Base-by-base conservation (phyloP, 1,284 basidiomycete genomes). In the Cutaneotrichosporon sp. region DNA sequence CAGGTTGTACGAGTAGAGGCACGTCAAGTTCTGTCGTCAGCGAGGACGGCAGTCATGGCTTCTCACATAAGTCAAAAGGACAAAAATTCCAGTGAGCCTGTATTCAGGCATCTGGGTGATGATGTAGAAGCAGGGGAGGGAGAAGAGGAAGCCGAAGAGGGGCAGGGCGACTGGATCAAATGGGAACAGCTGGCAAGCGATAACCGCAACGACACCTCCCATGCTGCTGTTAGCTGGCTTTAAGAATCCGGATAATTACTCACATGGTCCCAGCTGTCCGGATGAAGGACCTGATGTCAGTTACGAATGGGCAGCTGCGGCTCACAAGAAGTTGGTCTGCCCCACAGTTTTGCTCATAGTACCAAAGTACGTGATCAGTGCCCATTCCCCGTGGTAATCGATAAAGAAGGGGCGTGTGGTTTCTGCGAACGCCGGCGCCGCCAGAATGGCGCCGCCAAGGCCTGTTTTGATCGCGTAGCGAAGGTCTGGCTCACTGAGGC, bases 41-140 rank as follows among this genome's bases (percentile, higher is more conserved):
- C 55, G 8, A 21, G 36, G 14, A 7, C 1, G 5, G 30, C 6
- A 42, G 4, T 1, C 6, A 10, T 6, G 5, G 14, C 1, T 63
- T 63, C 78, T 68, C 56, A 81, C 80, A 63, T 80, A 81, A 4
- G 80, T 90, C 57, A 95, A 81, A 32, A 97, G 84, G n/a, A 92
- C 88, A 79, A 97, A 95, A 31, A 94, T 86, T 2, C 90, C 89
- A 1, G 90, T 87, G 49, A 90, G 87, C 11, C 89, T 86, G 70
- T 90, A 91, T 65, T 87, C 82, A 0, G 92, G 92, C 69, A 74
- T 80, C 69, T 87, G 88, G 0, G 88, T 86, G 70, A 95, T 93
- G 74, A 89, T 88, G 78, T 91, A 94, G 82, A 97, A 98, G 79
- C 95, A 97, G 3, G 95, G 95, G 4, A 97, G 82, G 1, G 92